Base-by-base conservation (phyloP, 2,329 filamentous ascomycete genomes). In the Epichloe gansuensis region DNA sequence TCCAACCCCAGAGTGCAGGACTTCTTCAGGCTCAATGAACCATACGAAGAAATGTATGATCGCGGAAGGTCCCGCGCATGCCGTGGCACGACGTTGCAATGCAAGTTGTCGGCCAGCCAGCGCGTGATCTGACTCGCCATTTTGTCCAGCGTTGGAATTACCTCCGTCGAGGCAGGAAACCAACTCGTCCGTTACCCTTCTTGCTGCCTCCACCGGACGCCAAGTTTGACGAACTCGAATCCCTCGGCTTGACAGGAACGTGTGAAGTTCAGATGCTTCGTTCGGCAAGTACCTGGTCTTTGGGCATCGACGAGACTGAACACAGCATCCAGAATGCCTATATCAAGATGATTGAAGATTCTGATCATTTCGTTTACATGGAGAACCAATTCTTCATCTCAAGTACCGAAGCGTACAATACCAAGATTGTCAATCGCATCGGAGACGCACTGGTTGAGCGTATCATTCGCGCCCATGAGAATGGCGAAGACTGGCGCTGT, bases 131-230 rank as follows among this genome's bases (percentile, higher is more conserved):
- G 56, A 96, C 91, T 2, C 82, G 93, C 23, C 93, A 97, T 68
- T 98, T 98, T 63, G 90, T 97, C 4, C 93, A 98, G 68, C 81
- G 93, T 55, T 98, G 93, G 93, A 97, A 97, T 67, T 97, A 97
- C 61, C 83, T 98, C 42, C 80, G 95, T 48, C 85, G 93, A 51
- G 91, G 94, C 56, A 83, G 93, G 54, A 95, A 95, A 62, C 90
- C 93, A 5, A 95, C 91, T 1, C 81, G 93, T 21, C 94, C 93
- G 4, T 91, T 94, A 1, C 93, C 93, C 0, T 95, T 97, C 66
- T 71, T 98, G 41, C 78, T 98, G 5, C 93, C 93, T 3, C 91
- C 93, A 0, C 93, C 93, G 2, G 94, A 98, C 65, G 95, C 91
- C 61, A 88, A 88, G 50, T 77, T 83, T 34, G 86, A 85, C 38